Evolutionary conservation across 108 stramenopile species (phyloP), one percentile per base, ranked within the genome.

Genomic region (Chaetoceros tenuissimus): DNA sequence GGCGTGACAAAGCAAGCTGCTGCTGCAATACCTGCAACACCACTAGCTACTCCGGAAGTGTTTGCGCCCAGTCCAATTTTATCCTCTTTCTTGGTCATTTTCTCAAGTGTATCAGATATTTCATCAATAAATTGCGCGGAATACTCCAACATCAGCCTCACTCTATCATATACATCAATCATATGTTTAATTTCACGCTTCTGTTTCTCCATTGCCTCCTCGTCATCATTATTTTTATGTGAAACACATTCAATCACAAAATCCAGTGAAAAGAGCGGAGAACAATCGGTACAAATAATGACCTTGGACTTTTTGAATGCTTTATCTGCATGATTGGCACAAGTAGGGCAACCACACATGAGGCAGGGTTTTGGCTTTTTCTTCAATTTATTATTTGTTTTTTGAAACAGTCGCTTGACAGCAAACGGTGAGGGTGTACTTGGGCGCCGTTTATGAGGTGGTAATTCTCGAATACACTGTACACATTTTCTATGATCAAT

Each of bases 101-200:
- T 52, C 53, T 82, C 73, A 23, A 87, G 43, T 17, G 62, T 60
- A 5, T 29, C 48, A 18, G 72, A 69, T 23, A 81, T 68, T 22
- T 66, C 52, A 45, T 68, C 69, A 24, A 82, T 70, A 57, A 69
- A 87, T 53, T 81, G 81, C 20, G 67, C 22, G 7, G 73, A 69
- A 53, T 78, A 87, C 24, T 30, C 52, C 31, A 87, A 47, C 21
- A 87, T 47, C 19, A 87, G 46, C 10, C 69, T 57, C 21, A 69
- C 69, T n/a, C 85, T 69, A 59, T 86, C 85, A 47, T 86, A 86
- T 24, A 76, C 60, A 46, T 86, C 81, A n/a, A 83, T 53, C 69
- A 87, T 69, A 2, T 73, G 52, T 46, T 81, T 67, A 27, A 87
- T 51, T 24, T 61, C 53, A 40, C 63, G 46, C 23, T 52, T 57